A percentile compares a stretch with the other conserved stretches of the same genome.
phyloP scores from a whole-genome alignment of 2,329 filamentous ascomycete genomes.

The Hypoxylon sp. region DNA sequence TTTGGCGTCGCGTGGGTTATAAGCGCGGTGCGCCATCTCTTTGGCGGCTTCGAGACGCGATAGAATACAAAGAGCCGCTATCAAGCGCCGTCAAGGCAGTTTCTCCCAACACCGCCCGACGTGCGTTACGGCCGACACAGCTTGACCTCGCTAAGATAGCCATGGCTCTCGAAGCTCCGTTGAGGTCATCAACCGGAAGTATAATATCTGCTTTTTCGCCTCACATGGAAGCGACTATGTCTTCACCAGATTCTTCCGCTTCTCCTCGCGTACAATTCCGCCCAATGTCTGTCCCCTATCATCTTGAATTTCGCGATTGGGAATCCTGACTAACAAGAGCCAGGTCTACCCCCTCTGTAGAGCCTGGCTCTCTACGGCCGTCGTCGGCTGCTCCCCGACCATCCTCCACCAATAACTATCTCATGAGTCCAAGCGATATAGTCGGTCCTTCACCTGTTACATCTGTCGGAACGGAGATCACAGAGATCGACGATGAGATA shows the following conservation, averaged over 20 bases:
- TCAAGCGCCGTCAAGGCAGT: constrained; percentile 39
- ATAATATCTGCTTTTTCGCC: constrained; percentile 66
- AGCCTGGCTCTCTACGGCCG: constrained; percentile 65
- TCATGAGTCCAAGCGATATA: constrained; percentile 74
- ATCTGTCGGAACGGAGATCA: constrained; percentile 84
- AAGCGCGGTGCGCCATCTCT: constrained; percentile 41
- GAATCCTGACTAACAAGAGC: constrained; percentile 17
- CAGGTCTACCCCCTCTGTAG: constrained; percentile 57
- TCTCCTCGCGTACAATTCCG: constrained; percentile 62
- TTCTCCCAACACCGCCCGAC: constrained; percentile 31
- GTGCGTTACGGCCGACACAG: constrained; percentile 36
- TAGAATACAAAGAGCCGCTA: constrained; percentile 30
- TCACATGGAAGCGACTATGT: constrained; percentile 67
- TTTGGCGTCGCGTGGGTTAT: constrained; percentile 34
- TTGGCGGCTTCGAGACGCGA: constrained; percentile 41
- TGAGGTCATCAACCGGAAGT: constrained; percentile 72
- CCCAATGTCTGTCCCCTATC: constrained; percentile 60
- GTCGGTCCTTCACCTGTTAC: constrained; percentile 87
- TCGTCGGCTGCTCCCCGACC: constrained; percentile 64
- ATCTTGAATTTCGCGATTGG: constrained; percentile 4
- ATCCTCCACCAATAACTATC: constrained; percentile 65
- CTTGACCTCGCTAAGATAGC: constrained; percentile 38
- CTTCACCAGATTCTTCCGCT: constrained; percentile 66
- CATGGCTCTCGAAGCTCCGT: constrained; percentile 73
- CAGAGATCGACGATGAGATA: constrained; percentile 85